These are phyloP conservation scores for Globisporangium recalcitrans DNA, from an alignment of 352 stramenopile species.

Conservation along the genomic window DNA sequence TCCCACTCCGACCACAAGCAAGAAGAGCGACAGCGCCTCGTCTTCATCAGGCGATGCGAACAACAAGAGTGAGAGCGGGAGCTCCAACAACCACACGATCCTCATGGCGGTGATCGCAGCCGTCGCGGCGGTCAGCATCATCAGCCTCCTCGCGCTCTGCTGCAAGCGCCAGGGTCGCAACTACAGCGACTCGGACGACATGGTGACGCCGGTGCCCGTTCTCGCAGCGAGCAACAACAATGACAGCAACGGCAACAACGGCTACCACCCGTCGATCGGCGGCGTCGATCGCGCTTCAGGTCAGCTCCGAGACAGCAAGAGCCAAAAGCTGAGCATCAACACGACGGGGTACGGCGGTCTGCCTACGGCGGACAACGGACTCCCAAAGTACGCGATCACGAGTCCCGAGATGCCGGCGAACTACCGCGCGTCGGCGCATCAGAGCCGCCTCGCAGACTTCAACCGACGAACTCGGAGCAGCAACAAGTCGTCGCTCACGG, in stretches of 20 bases:
- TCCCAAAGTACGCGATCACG: constrained; percentile 20
- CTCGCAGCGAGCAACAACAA: not conserved
- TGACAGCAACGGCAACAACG: constrained; percentile 1
- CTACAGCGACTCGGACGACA: constrained; percentile 7
- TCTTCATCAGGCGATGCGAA: constrained; percentile 1
- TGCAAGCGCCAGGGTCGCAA: constrained; percentile 7
- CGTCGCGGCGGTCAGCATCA: constrained; percentile 9
- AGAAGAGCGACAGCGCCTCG: constrained; percentile 2
- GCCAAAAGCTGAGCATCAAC: constrained; percentile 10
- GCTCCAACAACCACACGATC: constrained; percentile 10
- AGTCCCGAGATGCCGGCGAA: constrained; percentile 17
- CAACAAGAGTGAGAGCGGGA: not conserved
- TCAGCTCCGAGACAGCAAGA: constrained; percentile 16
- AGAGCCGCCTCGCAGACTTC: constrained; percentile 14
- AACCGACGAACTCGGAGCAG: constrained; percentile 9
- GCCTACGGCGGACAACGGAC: constrained; percentile 2
- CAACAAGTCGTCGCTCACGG: not conserved
- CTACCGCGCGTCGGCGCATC: constrained; percentile 12
- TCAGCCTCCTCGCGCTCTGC: constrained; percentile 13
- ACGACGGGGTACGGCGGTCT: constrained; percentile 10
- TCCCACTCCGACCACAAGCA: constrained; percentile 1
- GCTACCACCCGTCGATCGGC: constrained; percentile 8
- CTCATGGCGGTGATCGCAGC: constrained; percentile 13
- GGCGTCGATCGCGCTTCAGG: constrained; percentile 2
- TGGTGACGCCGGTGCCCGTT: constrained; percentile 4